Evolutionary conservation across 2,329 filamentous ascomycete species (phyloP).

Genomic region (Zymoseptoria crescenta): DNA sequence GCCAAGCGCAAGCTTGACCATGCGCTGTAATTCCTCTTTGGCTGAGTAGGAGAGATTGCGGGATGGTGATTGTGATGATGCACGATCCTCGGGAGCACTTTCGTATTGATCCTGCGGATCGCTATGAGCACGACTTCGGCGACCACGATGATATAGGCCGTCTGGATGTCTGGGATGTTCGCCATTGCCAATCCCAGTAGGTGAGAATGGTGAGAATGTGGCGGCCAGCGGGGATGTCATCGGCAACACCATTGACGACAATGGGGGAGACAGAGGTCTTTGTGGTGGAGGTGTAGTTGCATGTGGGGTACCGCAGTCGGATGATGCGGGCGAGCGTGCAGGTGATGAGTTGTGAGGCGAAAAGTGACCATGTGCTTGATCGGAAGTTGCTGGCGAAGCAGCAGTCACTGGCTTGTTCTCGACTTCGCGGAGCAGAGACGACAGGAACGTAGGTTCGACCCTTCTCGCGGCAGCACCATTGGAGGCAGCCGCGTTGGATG

Average conservation of each 20-base stretch:
- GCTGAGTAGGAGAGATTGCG: conserved; percentile 62
- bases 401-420: conserved; percentile 46
- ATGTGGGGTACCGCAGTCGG: conserved; percentile 61
- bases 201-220: conserved; percentile 62
- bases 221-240: conserved; percentile 57
- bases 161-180: conserved; percentile 3
- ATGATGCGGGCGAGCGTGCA: conserved; percentile 56
- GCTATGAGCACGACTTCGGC: conserved; percentile 13
- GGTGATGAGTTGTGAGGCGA: conserved; percentile 52
- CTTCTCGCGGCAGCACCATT: conserved; percentile 21
- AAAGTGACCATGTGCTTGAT: conserved; percentile 26
- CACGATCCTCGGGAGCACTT: conserved; percentile 17
- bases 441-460: conserved; percentile 69
- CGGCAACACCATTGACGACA: conserved; percentile 66
- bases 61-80: conserved; percentile 20
- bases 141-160: conserved; percentile 10
- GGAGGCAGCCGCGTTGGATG: conserved; percentile 27
- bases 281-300: conserved; percentile 62
- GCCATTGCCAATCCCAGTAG: conserved; percentile 28
- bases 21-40: conserved; percentile 80
- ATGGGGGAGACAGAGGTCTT: conserved; percentile 56
- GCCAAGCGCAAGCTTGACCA: conserved; percentile 75
- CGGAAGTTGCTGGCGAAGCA: conserved; percentile 26
- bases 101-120: conserved; percentile 21
- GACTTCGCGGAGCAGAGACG: conserved; percentile 80